Evolutionary conservation across 2,329 filamentous ascomycete genomes (phyloP).

Genomic region (Microcyclosporella mali): DNA sequence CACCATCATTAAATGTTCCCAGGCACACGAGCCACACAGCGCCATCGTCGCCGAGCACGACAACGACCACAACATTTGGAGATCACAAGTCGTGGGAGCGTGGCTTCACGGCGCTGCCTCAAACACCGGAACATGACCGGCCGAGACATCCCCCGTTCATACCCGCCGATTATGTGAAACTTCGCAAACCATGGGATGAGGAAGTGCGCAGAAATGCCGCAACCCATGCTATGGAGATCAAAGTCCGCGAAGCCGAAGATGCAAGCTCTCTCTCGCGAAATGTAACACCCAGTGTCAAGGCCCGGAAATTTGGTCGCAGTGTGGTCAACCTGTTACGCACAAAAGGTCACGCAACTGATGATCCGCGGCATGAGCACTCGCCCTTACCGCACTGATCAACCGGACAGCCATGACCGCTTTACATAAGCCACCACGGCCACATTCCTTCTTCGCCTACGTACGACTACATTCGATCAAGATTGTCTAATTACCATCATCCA

Average conservation of each 20-base stretch:
- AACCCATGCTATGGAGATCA: conserved; percentile 25
- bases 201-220: conserved; percentile 24
- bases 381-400: too few relatives aligned
- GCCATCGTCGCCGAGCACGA: conserved; percentile 13
- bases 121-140: conserved; percentile 13
- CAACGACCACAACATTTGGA: conserved; percentile 11
- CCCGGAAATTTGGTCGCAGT: conserved; percentile 30
- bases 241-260: conserved; percentile 28
- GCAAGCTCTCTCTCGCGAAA: conserved; percentile 19
- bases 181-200: conserved; percentile 29
- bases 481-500: too few relatives aligned
- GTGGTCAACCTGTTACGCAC: conserved; percentile 30
- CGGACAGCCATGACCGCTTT: too few relatives aligned
- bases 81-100: conserved; percentile 15
- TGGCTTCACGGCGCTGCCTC: conserved; percentile 8
- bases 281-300: conserved; percentile 29
- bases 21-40: conserved; percentile 7
- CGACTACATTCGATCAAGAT: too few relatives aligned
- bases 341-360: conserved; percentile 19
- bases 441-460: too few relatives aligned
- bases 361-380: conserved; percentile 9
- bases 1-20: conserved; percentile 14
- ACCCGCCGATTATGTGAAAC: conserved; percentile 28
- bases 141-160: conserved; percentile 25
- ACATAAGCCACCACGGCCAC: too few relatives aligned